phyloP scores from a whole-genome alignment of 371 early-diverging fungal species.

The Rhizopus sp. region DNA sequence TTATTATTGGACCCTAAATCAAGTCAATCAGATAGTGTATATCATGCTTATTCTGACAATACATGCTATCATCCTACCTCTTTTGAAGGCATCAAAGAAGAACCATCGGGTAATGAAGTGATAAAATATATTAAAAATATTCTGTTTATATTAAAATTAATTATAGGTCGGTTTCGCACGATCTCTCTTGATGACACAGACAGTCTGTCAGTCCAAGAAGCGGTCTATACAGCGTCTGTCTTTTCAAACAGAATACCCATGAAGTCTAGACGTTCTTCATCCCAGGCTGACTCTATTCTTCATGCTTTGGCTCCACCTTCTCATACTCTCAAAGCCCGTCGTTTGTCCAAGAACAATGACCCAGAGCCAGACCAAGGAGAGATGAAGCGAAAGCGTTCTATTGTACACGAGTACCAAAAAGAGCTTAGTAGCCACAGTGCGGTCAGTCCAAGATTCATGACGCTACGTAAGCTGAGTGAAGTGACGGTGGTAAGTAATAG shows the following conservation, averaged over 20 bases:
- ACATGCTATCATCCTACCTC: neutral
- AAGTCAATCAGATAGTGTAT: neutral
- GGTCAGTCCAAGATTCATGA: slow-evolving; percentile 50
- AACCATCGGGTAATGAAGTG: neutral
- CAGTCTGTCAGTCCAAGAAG: neutral
- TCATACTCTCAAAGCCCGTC: slow-evolving; percentile 31
- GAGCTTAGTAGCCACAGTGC: slow-evolving; percentile 33
- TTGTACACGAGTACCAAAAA: slow-evolving; percentile 14
- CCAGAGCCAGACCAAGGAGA: neutral
- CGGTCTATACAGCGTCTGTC: neutral
- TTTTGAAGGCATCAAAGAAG: neutral
- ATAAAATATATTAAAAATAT: no score
- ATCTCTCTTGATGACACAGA: neutral
- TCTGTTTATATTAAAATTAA: neutral
- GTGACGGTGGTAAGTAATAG: slow-evolving; percentile 28
- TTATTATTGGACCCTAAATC: neutral
- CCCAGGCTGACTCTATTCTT: slow-evolving; percentile 8
- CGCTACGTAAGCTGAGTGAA: slow-evolving; percentile 42
- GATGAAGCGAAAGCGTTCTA: slow-evolving; percentile 8
- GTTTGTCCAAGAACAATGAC: slow-evolving; percentile 25
- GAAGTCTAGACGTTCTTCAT: slow-evolving; percentile 5
- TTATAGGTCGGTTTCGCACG: neutral
- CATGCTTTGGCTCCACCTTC: slow-evolving; percentile 44
- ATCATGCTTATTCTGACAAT: slow-evolving; percentile 2
- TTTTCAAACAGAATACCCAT: neutral